Evolutionary conservation across 2,329 filamentous ascomycete species (phyloP).

Genomic region (Sphaerulina populicola): DNA sequence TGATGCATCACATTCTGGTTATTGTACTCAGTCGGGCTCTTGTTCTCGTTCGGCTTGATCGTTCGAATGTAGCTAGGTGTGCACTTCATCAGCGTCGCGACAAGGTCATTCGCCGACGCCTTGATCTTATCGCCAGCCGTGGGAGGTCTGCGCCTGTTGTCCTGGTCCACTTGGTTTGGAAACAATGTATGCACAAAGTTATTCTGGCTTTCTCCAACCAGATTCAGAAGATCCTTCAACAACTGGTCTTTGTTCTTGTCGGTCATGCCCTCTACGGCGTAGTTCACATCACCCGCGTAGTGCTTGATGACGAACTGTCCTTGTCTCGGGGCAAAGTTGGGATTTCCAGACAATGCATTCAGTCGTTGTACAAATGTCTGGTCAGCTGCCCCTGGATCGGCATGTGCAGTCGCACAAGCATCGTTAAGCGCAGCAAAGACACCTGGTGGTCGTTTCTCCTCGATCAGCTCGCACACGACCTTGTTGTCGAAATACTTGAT

Average conservation of each 20-base stretch:
- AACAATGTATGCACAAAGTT: conserved; percentile 80
- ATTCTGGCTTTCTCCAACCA: conserved; percentile 78
- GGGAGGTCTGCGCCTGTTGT: conserved; percentile 87
- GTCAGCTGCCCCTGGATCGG: conserved; percentile 87
- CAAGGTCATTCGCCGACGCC: conserved; percentile 84
- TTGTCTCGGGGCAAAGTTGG: conserved; percentile 83
- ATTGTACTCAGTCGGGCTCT: conserved; percentile 89
- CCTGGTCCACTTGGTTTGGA: conserved; percentile 86
- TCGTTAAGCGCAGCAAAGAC: conserved; percentile 95
- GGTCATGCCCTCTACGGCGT: conserved; percentile 91
- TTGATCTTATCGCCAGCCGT: conserved; percentile 96
- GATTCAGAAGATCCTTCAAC: conserved; percentile 81
- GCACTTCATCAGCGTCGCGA: conserved; percentile 92
- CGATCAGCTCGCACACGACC: conserved; percentile 93
- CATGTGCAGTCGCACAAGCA: conserved; percentile 95
- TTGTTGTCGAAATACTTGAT: conserved; percentile 99
- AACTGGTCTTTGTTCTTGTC: conserved; percentile 99
- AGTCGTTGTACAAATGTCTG: conserved; percentile 91
- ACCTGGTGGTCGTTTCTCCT: conserved; percentile 79
- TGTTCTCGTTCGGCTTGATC: conserved; percentile 99
- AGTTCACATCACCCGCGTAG: conserved; percentile 93
- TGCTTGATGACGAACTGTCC: conserved; percentile 98
- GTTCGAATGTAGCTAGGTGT: conserved; percentile 97
- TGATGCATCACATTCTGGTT: conserved; percentile 88
- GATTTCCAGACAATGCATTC: conserved; percentile 76